Evolutionary conservation across 768 basidiomycete genomes (phyloP).

Genomic region (Lanmaoa pseudosensibilis): DNA sequence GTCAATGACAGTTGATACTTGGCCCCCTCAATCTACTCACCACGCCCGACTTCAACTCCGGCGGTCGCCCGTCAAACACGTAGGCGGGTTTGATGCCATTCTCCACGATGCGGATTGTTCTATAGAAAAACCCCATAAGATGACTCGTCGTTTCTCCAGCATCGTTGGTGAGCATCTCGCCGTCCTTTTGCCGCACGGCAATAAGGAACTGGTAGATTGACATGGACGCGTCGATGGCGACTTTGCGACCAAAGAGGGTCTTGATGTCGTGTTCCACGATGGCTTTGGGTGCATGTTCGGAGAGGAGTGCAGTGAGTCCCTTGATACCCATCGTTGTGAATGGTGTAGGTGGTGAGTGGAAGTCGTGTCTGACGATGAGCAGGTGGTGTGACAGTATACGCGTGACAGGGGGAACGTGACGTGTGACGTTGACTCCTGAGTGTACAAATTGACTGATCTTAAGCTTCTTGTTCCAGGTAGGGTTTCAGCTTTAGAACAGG

Average conservation of each 20-base stretch:
- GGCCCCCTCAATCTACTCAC: conserved; percentile 51
- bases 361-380: not conserved
- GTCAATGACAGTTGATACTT: not conserved
- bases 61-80: conserved; percentile 98
- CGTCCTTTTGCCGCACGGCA: conserved; percentile 94
- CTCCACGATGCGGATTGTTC: conserved; percentile 96
- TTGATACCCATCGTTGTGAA: conserved; percentile 79
- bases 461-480: too few species aligned
- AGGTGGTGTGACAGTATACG: conserved; percentile 13
- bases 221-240: conserved; percentile 98
- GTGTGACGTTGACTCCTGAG: conserved; percentile 11
- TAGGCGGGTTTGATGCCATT: conserved; percentile 98
- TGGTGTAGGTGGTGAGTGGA: not conserved
- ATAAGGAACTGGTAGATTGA: conserved; percentile 98
- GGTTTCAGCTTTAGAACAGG: too few species aligned
- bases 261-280: conserved; percentile 94
- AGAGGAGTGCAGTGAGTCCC: conserved; percentile 86
- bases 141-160: conserved; percentile 97
- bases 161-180: conserved; percentile 96
- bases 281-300: conserved; percentile 84
- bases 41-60: conserved; percentile 94
- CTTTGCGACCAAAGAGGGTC: conserved; percentile 96
- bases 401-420: conserved; percentile 15
- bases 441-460: too few species aligned
- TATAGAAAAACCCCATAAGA: conserved; percentile 98